Base-by-base conservation (phyloP, 2,329 filamentous ascomycete genomes). In the Microcyclosporella mali region DNA sequence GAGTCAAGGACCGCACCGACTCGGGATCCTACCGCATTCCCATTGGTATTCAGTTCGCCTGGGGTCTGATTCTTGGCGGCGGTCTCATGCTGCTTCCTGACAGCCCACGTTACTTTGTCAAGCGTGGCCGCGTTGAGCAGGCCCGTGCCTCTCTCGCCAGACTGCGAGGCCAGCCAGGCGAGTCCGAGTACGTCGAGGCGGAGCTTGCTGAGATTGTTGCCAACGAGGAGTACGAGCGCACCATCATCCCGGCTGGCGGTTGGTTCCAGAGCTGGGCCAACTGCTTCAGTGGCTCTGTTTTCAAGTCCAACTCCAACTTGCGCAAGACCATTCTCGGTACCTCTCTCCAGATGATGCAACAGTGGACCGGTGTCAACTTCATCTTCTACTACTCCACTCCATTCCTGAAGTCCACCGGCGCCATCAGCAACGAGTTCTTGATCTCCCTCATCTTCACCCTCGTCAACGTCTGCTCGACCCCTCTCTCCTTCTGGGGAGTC, bases 171-270 rank as follows among this genome's bases (percentile, higher is more conserved):
- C 84, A 94, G 70, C 75, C 82, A 37, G 59, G 67, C 40, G 78
- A 84, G 41, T 89, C 84, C 16, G 77, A 84, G 50, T 88, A 79
- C 65, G 82, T 94, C 67, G 79, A 84, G 68, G 70, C 78, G 49
- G 88, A 94, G 69, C 75, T 94, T 34, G 78, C 84, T 33, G 88
- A 94, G 70, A 87, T 95, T 53, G 75, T 92, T 46, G 88, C 87
- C 71, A 94, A 94, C 74, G 79, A 90, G 67, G 85, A 86, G 68
- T 88, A 90, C 63, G 88, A 94, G 73, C 73, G 82, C 56, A 58
- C 77, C 37, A 69, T 83, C 46, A 81, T 85, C 46, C 83, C 84
- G 50, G 66, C 74, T 53, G 72, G 71, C 53, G 75, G 77, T 56
- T 87, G 82, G 74, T 71, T 82, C 62, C 70, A 70, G 56, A 77